phyloP scores from a whole-genome alignment of 2,329 filamentous ascomycete genomes.

The Hymenoscyphus salicellus region DNA sequence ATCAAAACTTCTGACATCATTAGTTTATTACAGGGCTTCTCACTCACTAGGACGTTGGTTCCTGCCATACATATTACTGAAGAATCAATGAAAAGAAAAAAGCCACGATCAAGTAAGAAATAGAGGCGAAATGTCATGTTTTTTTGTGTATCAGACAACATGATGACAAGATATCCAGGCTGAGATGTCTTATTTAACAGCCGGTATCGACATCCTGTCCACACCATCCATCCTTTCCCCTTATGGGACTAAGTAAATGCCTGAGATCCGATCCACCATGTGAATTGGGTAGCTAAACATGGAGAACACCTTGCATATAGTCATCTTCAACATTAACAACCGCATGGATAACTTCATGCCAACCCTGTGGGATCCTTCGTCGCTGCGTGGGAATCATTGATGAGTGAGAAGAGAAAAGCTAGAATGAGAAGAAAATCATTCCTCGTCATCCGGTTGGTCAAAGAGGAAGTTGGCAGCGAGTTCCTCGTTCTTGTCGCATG shows the following conservation, averaged over 20 bases:
- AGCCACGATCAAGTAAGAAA: neutral
- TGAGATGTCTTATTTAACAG: conserved; percentile 14
- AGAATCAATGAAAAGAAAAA: neutral
- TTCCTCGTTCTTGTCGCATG: conserved; percentile 99
- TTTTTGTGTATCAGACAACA: conserved; percentile 9
- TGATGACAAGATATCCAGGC: conserved; percentile 16
- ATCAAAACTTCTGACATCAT: neutral
- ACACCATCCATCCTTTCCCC: conserved; percentile 11
- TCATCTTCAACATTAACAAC: conserved; percentile 2
- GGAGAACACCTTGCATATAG: neutral
- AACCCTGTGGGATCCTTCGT: conserved; percentile 5
- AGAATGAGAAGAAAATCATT: conserved; percentile 35
- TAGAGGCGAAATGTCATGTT: conserved; percentile 1
- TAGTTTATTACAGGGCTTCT: no score
- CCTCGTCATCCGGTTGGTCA: conserved; percentile 88
- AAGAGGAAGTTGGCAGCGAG: conserved; percentile 97
- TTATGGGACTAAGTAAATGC: conserved; percentile 6
- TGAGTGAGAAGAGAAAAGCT: conserved; percentile 15
- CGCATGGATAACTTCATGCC: neutral
- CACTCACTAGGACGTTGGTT: no score
- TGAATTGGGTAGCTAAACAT: conserved; percentile 2
- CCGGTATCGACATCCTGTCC: conserved; percentile 9
- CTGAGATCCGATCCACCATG: neutral
- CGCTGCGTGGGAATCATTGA: conserved; percentile 10
- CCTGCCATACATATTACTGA: no score